Evolutionary conservation across 2,329 filamentous ascomycete species (phyloP), one percentile per base, ranked within the genome.

Genomic region (Huntiella decipiens): DNA sequence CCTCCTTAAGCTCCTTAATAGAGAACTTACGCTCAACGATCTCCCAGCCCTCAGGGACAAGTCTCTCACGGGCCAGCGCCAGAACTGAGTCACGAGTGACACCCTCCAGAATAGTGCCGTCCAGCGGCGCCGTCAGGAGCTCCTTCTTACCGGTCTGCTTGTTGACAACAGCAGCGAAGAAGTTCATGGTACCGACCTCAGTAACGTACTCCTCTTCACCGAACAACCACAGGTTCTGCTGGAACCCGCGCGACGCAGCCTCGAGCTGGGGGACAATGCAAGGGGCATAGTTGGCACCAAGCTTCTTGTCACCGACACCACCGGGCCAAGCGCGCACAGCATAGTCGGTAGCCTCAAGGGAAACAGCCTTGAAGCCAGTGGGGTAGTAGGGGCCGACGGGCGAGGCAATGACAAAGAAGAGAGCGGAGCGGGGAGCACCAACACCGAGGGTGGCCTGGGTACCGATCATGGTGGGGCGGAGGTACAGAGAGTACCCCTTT

Each of bases 131-230:
- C n/a, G 91, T 98, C 56, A 95, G 62, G 45, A 98, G 74, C 67
- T 95, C 87, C 58, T 87, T 88, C 65, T 87, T 74, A 5, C 88
- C 91, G 10, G 85, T 91, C 61, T 82, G 71, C 70, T 82, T 83
- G 67, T 92, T 77, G 65, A 77, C 77, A 55, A 96, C 65, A 37
- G 82, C 87, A 31, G 81, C 79, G 57, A 96, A 98, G 60, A 98
- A 77, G 66, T 98, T 98, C 91, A 98, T 98, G 48, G 91, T 96
- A 57, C 91, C 91, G 47, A 95, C 91, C 64, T 98, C 91, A 40
- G 91, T 98, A 49, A 96, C 79, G 57, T 80, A 94, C 61, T 96
- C 85, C 63, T 96, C 85, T 58, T 92, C 79, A 38, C 87, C 87
- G 59, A 96, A 98, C 31, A 98, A 68, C 91, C 91, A 98, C 45